Base-by-base conservation (phyloP, 345 rosid species). In the Moringa oleifera region DNA sequence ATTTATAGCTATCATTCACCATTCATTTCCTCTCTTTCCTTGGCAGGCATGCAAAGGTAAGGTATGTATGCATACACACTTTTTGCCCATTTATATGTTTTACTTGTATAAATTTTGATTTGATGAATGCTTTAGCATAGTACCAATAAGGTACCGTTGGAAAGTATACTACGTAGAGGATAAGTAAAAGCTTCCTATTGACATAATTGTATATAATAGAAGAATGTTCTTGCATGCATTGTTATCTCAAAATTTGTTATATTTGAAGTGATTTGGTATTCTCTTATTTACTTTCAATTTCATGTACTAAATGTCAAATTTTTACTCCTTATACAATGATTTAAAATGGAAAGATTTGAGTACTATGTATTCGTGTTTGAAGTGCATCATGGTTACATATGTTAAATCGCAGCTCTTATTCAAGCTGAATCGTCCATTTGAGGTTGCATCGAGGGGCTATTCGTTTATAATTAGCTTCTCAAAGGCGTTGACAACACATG, bases 381-480 rank as follows among this genome's bases (percentile, higher is more conserved):
- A 46, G 23, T 16, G 23, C 45, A 25, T 57, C 65, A 63, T 51
- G 33, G 37, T 20, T 19, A 58, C 62, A 23, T 62, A 24, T 71
- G 57, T 57, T 62, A 51, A 68, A 18, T 65, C 69, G 71, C 89
- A 94, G 99, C 88, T 94, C 59, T 74, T 90, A 59, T 90, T 90
- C 81, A 94, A 88, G 77, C 76, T 94, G 62, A 76, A 81, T 78
- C 95, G 91, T 60, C 96, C 97, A 45, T 88, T 81, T 83, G 99
- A 94, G 79, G 96, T 90, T 73, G 91, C 95, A 51, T 86, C 92
- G 0, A 86, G 99, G 80, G 97, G 97, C 23, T 86, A 85, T 71
- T 76, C 91, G 57, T 94, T 88, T 73, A 66, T 90, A 65, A 90
- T 90, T 65, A 80, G 86, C 79, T 94, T 94, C 70, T 85, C 92